phyloP scores from a whole-genome alignment of 306 rosid species.

The Gillenia trifoliata region DNA sequence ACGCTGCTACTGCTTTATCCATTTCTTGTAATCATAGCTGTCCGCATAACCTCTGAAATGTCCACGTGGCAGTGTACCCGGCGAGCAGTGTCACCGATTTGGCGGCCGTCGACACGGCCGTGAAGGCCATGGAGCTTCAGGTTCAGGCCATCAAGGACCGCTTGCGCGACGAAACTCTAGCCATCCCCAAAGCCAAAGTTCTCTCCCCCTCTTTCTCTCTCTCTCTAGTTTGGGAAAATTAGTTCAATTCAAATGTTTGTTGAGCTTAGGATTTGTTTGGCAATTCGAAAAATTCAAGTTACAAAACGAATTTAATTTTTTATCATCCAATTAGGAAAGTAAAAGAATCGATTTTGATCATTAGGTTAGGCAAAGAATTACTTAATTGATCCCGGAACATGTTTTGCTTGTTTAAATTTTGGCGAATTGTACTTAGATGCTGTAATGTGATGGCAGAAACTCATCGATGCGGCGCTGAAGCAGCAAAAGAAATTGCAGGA shows the following conservation, averaged over 20 bases:
- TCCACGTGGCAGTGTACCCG: slow-evolving; percentile 55
- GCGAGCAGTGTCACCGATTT: slow-evolving; percentile 72
- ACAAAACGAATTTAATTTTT: neutral
- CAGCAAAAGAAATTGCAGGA: slow-evolving; percentile 82
- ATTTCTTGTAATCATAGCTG: neutral
- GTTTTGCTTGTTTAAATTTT: slow-evolving; percentile 2
- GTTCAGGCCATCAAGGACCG: slow-evolving; percentile 77
- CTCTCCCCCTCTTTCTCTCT: neutral
- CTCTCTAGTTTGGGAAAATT: neutral
- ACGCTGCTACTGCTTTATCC: neutral
- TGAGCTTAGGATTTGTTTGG: neutral
- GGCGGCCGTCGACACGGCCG: slow-evolving; percentile 61
- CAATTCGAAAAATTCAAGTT: neutral
- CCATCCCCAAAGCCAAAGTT: slow-evolving; percentile 85
- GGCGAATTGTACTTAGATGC: slow-evolving; percentile 10
- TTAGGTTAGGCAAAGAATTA: neutral
- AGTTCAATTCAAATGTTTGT: neutral
- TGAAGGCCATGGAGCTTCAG: slow-evolving; percentile 82
- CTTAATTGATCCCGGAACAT: neutral
- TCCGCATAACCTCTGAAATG: neutral
- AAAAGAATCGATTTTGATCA: neutral
- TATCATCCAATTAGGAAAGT: neutral
- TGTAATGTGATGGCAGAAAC: slow-evolving; percentile 46
- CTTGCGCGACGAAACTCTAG: slow-evolving; percentile 68
- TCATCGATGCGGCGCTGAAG: slow-evolving; percentile 54